A percentile compares a stretch with the other conserved stretches of the same genome.
phyloP scores from a whole-genome alignment of 2,329 filamentous ascomycete genomes.

The Myriosclerotinia curreyana region DNA sequence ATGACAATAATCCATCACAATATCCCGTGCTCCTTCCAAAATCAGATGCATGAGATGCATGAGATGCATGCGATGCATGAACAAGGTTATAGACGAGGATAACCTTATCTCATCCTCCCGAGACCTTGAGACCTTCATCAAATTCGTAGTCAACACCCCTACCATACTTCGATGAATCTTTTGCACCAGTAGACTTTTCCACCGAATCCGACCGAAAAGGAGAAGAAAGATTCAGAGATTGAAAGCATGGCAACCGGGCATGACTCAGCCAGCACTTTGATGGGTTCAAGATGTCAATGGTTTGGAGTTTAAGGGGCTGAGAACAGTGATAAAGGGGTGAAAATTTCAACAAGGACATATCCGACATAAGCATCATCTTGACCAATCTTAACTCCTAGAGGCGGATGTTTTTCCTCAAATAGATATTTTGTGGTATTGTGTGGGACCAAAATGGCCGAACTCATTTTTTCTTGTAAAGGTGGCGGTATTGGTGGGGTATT shows the following conservation, averaged over 20 bases:
- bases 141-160: too few species aligned
- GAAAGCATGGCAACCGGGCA: not conserved
- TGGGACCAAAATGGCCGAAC: not conserved
- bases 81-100: not conserved
- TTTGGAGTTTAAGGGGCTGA: not conserved
- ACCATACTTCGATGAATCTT: too few species aligned
- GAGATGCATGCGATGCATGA: too few species aligned
- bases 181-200: too few species aligned
- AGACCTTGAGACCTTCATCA: too few species aligned
- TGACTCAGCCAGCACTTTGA: not conserved
- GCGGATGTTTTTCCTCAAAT: slow-evolving; percentile 12
- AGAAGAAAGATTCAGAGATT: not conserved
- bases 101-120: not conserved
- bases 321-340: not conserved
- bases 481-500: slow-evolving; percentile 15
- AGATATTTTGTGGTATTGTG: not conserved
- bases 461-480: slow-evolving; percentile 4
- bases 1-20: too few species aligned
- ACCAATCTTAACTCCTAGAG: not conserved
- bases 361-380: not conserved
- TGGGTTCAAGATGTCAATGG: not conserved
- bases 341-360: not conserved
- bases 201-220: not conserved
- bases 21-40: not conserved
- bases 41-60: not conserved